A percentile compares a stretch with the other conserved stretches of the same genome.
Evolutionary conservation across 163 green algal genomes (phyloP).

Genomic region (Prototheca cutis): DNA sequence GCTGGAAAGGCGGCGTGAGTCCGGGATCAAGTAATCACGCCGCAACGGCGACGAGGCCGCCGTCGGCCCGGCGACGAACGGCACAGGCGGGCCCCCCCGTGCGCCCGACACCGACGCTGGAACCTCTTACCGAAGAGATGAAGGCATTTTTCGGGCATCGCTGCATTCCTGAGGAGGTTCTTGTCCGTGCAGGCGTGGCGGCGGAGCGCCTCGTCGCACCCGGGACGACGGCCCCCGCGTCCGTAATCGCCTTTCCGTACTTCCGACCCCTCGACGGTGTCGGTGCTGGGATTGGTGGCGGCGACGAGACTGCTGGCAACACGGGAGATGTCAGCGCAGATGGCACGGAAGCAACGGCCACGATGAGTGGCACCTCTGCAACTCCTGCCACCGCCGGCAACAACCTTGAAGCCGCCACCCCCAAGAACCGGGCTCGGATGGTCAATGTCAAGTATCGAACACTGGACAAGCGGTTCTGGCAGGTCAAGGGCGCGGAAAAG

Average conservation of each 20-base stretch:
- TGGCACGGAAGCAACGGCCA: too few species aligned
- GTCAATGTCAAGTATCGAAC: constrained; percentile 86
- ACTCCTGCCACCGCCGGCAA: too few species aligned
- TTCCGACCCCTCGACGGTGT: too few species aligned
- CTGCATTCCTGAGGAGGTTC: constrained; percentile 29
- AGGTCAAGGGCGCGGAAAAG: constrained; percentile 67
- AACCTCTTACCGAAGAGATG: constrained; percentile 18
- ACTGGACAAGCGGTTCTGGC: constrained; percentile 49
- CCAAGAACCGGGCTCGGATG: constrained; percentile 51
- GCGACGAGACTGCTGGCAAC: too few species aligned
- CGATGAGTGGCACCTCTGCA: too few species aligned
- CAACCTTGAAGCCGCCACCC: too few species aligned
- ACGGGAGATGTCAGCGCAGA: too few species aligned
- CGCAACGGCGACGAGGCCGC: too few species aligned
- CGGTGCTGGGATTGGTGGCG: too few species aligned
- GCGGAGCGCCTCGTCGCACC: constrained; percentile 1
- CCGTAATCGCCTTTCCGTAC: constrained; percentile 71
- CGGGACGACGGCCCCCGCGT: neutral
- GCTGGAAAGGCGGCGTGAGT: constrained; percentile 28
- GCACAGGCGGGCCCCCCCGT: constrained; percentile 9
- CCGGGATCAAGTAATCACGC: too few species aligned
- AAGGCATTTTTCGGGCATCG: constrained; percentile 33
- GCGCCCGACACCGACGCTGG: constrained; percentile 12
- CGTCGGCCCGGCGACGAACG: constrained; percentile 13
- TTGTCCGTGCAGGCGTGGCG: constrained; percentile 26